Base-by-base conservation (phyloP, 2,329 filamentous ascomycete genomes). In the Tolypocladium album region DNA sequence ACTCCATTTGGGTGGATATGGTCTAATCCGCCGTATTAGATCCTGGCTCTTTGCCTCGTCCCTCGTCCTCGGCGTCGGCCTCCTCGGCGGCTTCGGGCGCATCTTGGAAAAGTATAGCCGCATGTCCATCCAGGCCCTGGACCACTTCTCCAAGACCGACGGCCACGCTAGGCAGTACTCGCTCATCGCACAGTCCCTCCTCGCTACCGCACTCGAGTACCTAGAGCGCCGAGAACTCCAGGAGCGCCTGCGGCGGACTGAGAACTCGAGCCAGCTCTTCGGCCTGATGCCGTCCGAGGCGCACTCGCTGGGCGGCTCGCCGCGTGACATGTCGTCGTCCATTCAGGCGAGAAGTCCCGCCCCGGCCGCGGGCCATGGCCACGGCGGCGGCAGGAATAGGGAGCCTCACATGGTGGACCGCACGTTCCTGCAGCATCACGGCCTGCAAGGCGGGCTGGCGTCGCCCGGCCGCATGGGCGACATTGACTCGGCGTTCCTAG, bases 1-100 rank as follows among this genome's bases (percentile, higher is more conserved):
- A 1, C 11, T 9, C 11, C 42, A 47, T 22, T 12, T 24, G 22
- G 13, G 4, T 13, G 4, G 43, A 24, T 24, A 4, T 11, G 11
- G 22, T 24, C 45, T 50, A 31, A 50, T 4, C 5, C 13, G 11
- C 27, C 24, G 8, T 7, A 9, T 2, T 8, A 82, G 80, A 3
- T 81, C 79, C 0, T 83, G 80, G 80, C 67, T 82, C 0, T 83
- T 83, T 61, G 79, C 80, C 0, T 75, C 79, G 1, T 81, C 80
- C 0, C 73, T 83, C 0, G 80, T 82, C 0, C 73, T 82, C 0
- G 80, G 80, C 0, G 71, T 82, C 1, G 80, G 80, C 0, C 74
- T 82, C 0, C 71, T 83, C 0, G 79, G 79, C 1, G 77, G 76
- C 0, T 83, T 82, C 42, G 80, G 80, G 2, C 76, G 79, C 5